Evolutionary conservation across 2,329 filamentous ascomycete species (phyloP).

Genomic region (Akanthomyces muscarius): DNA sequence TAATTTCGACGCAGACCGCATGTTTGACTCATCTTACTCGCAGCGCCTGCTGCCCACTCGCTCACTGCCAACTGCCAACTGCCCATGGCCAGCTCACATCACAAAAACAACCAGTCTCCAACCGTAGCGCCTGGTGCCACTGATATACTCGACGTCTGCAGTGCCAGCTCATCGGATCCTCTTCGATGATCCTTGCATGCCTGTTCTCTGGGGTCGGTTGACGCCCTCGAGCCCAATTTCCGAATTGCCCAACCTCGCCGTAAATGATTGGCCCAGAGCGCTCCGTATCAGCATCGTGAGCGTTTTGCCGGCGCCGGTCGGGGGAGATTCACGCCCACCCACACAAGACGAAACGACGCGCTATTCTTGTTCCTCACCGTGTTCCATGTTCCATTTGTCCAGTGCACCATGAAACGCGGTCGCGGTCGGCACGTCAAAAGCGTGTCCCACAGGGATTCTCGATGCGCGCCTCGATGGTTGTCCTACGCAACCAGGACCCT

Average conservation of each 20-base stretch:
- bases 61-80: neutral
- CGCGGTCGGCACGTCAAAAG: conserved; percentile 11
- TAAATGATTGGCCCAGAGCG: conserved; percentile 19
- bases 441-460: conserved; percentile 10
- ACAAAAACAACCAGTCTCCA: neutral
- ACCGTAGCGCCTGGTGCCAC: neutral
- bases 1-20: neutral
- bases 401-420: conserved; percentile 2
- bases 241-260: conserved; percentile 3
- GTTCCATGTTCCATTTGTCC: neutral
- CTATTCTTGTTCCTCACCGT: neutral
- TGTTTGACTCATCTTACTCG: neutral
- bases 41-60: neutral
- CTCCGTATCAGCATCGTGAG: conserved; percentile 12
- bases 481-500: conserved; percentile 9
- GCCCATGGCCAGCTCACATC: neutral
- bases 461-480: conserved; percentile 8
- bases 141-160: neutral
- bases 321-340: neutral
- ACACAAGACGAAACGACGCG: conserved; percentile 4
- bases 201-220: neutral
- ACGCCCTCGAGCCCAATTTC: conserved; percentile 8
- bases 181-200: neutral
- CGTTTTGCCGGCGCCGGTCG: neutral
- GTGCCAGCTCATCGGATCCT: conserved; percentile 4